Base-by-base conservation (phyloP, 768 basidiomycete species). In the Sporobolomyces phaffii region DNA sequence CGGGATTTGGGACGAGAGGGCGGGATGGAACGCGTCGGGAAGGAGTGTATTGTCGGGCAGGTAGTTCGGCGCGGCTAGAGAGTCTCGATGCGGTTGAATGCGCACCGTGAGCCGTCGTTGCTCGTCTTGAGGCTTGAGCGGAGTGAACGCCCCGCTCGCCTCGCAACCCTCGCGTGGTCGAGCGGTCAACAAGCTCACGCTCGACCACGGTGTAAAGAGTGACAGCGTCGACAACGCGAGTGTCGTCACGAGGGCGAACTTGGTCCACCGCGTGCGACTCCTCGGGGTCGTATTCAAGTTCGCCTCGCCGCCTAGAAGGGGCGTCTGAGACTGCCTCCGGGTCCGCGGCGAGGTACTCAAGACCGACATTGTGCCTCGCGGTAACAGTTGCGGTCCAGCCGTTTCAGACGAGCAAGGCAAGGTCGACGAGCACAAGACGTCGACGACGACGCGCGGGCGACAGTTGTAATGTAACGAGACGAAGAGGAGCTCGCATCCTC, bases 11-110 rank as follows among this genome's bases (percentile, higher is more conserved):
- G 26, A 36, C 5, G 65, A 43, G 1, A 68, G 36, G 20, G 17
- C 10, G 1, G 66, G 61, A 29, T 68, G 61, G 20, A 68, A 44
- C 9, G 60, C 1, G 8, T 38, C 20, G 10, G 41, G 14, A 5
- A 52, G 61, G 26, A 62, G 22, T 9, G 66, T 62, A 44, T 68
- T 68, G 7, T 68, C 66, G 18, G 66, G 52, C 6, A 50, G 34
- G 22, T 11, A 34, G 5, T 4, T 2, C 2, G 11, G 1, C 2
- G 36, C 3, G 5, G 51, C 36, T 11, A 15, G 17, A 17, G 24
- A 45, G 7, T 40, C 52, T 5, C 26, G 22, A 24, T 1, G 15
- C 0, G 66, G 50, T 6, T 38, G 56, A 0, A 68, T 31, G 0
- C 61, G 47, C 2, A 68, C 36, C 34, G 62, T 58, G 43, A 60